These are phyloP conservation scores for Diphasiastrum complanatum DNA, from an alignment of 83 land plant genomes.

Conservation along the genomic window DNA sequence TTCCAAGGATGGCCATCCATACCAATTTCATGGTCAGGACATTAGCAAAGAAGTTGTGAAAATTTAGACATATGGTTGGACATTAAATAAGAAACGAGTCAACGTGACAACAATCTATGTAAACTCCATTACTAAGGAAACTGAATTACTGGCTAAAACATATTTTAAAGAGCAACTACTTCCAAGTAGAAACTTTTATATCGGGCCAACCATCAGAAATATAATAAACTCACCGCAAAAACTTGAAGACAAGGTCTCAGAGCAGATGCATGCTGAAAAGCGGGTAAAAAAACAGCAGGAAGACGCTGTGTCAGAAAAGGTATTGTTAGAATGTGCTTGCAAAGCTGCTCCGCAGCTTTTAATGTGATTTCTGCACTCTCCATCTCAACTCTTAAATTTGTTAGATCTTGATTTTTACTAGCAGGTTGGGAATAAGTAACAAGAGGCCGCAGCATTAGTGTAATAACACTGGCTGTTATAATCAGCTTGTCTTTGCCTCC, in stretches of 20 bases:
- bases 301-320: conserved; percentile 56
- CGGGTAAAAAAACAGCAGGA: conserved; percentile 61
- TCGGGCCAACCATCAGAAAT: not conserved
- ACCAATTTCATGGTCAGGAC: no score
- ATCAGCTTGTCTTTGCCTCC: conserved; percentile 44
- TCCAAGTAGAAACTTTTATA: conserved; percentile 6
- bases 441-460: conserved; percentile 70
- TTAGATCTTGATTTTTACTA: conserved; percentile 3
- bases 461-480: conserved; percentile 63
- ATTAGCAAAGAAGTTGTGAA: no score
- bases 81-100: no score
- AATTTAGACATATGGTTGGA: no score
- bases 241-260: conserved; percentile 50
- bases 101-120: no score
- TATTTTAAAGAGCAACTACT: conserved; percentile 3
- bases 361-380: conserved; percentile 5
- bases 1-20: no score
- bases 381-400: not conserved
- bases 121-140: no score
- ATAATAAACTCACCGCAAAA: conserved; percentile 47
- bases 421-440: conserved; percentile 31
- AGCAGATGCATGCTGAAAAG: conserved; percentile 54
- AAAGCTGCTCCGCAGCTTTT: conserved; percentile 44
- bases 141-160: no score
- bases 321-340: conserved; percentile 54